These are phyloP conservation scores for Dendrobium chrysotoxum DNA, from an alignment of 106 monocot species.

Conservation along the genomic window DNA sequence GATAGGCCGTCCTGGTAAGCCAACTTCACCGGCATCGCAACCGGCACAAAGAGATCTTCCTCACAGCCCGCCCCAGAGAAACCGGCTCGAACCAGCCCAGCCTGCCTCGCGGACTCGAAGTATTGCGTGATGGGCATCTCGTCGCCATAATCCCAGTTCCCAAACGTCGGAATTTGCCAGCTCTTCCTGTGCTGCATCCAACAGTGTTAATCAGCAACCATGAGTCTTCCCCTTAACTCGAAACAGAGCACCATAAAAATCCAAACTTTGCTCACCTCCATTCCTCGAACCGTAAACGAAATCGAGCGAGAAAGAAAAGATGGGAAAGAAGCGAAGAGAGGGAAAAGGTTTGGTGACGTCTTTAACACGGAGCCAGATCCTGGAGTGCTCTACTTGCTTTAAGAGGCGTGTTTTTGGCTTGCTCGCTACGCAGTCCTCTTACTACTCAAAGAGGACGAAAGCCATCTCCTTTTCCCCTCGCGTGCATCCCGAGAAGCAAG, in stretches of 20 bases:
- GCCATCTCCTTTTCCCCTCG: background rate
- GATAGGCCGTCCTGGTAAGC: background rate
- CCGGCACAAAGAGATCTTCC: slow-evolving; percentile 17
- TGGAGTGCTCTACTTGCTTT: background rate
- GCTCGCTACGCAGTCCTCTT: background rate
- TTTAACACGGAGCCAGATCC: background rate
- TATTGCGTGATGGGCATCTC: slow-evolving; percentile 23
- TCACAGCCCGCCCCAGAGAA: background rate
- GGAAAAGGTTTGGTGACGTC: background rate
- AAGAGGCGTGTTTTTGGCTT: background rate
- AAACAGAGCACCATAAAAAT: background rate
- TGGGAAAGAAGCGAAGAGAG: background rate
- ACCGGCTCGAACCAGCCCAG: slow-evolving; percentile 14
- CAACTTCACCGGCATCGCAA: slow-evolving; percentile 4
- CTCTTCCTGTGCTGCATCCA: slow-evolving; percentile 8
- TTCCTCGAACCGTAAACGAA: background rate
- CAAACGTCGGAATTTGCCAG: slow-evolving; percentile 25
- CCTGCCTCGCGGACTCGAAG: slow-evolving; percentile 25
- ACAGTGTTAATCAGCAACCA: background rate
- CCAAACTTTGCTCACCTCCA: slow-evolving; percentile 11
- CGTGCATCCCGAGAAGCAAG: slow-evolving; percentile 2
- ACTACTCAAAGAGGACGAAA: background rate
- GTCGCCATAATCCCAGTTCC: slow-evolving; percentile 27
- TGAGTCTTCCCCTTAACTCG: background rate
- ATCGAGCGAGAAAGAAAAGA: too few relatives aligned